Base-by-base conservation (phyloP, 257 asterid species). In the Thymus quinquecostatus region DNA sequence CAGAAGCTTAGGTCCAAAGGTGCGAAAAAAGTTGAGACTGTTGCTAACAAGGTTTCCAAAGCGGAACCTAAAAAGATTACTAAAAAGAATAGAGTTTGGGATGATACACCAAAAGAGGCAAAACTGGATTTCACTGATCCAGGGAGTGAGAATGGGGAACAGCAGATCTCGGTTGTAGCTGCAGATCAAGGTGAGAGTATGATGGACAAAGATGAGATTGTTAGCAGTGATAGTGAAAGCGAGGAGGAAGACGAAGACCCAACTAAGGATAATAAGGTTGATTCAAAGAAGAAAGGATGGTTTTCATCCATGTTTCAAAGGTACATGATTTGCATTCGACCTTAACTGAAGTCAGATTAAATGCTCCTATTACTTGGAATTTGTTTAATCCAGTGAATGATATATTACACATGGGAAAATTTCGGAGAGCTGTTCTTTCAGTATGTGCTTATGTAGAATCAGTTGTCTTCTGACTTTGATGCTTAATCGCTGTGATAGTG, bases 151-250 rank as follows among this genome's bases (percentile, higher is more conserved):
- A 83, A 89, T 82, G 90, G 83, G 81, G 89, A 85, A 76, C 83
- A 86, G 30, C 85, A 78, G 71, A 57, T 82, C 47, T 66, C 90
- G 41, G 88, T 81, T 77, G 89, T 86, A 45, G 85, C 86, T 14
- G 78, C 79, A 72, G 89, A 81, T 77, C 81, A 81, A 57, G 98
- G 95, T 64, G 95, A 86, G 84, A 95, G 99, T 83, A 87, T 86
- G 98, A 95, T 95, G 99, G 99, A 95, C 84, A 84, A 73, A 80
- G 99, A 92, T 71, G 99, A 95, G 83, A 76, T 85, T 44, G 10
- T 89, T 74, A 89, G 93, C 77, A 89, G 96, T 75, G 97, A 92
- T 53, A 86, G 92, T 76, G 97, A 92, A 50, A 69, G 68, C 21
- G 99, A 94, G 66, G 91, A 83, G 71, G 89, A 87, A 68, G 91